A percentile compares a stretch with the other conserved stretches of the same genome.
Conservation (phyloP, 2,329 filamentous ascomycete species). For the Pyrenochaeta sp. region DNA sequence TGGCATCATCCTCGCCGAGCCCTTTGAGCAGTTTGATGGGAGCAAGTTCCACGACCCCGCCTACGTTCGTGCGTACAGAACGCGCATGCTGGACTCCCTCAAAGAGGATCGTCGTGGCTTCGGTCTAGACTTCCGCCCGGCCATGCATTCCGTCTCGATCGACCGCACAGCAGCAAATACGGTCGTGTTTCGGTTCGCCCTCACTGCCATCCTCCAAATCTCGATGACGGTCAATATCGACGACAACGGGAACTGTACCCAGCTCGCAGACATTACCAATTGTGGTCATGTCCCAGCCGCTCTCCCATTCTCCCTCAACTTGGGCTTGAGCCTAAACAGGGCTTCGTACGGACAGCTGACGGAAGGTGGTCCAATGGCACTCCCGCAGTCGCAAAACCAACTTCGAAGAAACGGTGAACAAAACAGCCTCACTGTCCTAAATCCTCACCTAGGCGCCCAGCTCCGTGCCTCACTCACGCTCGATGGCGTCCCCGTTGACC, state of each 20-base stretch:
- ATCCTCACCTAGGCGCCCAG: too few species aligned
- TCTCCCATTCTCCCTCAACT: too few species aligned
- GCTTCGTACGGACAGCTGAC: too few species aligned
- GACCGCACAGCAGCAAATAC: constrained; percentile 6
- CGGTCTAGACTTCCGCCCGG: constrained; percentile 9
- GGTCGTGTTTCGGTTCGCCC: constrained; percentile 4
- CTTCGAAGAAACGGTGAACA: too few species aligned
- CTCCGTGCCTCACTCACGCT: too few species aligned
- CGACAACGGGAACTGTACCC: constrained; percentile 7
- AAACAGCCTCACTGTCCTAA: too few species aligned
- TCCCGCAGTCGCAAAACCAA: too few species aligned
- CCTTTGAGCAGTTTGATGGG: constrained; percentile 13
- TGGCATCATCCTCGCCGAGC: constrained; percentile 11
- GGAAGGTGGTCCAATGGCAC: too few species aligned
- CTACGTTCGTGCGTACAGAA: constrained; percentile 14
- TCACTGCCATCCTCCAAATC: constrained; percentile 1
- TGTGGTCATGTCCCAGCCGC: too few species aligned
- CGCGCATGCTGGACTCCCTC: constrained; percentile 14
- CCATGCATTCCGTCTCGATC: constrained; percentile 1
- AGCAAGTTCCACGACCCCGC: constrained; percentile 11
- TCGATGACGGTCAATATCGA: constrained; percentile 1
- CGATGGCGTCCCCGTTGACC: background rate
- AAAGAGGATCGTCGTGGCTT: constrained; percentile 8
- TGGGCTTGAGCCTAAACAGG: too few species aligned
- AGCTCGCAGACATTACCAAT: constrained; percentile 5